Base-by-base conservation (phyloP, 176 grass and related monocot species). In the Oryza punctata region DNA sequence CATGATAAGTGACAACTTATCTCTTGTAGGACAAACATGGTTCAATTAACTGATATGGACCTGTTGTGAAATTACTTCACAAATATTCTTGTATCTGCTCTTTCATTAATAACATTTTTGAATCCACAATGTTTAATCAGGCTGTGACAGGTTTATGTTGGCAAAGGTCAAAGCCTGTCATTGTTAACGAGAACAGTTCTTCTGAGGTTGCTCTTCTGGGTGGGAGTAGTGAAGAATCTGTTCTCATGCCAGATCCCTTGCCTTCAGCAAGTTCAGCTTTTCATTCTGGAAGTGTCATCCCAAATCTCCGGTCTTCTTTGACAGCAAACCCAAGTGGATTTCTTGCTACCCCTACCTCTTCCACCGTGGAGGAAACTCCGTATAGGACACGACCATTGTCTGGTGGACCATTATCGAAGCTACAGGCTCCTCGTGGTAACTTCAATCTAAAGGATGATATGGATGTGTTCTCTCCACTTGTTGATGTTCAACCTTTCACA, bases 381-480 rank as follows among this genome's bases (percentile, higher is more conserved):
- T 87, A 92, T 73, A 88, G 75, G 82, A 33, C 70, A n/a, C 81
- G 87, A 23, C 47, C 77, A 21, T 71, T 89, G 57, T 76, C 94
- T 57, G 84, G 87, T 75, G 88, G 88, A 85, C 82, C 82, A 70
- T 83, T 93, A 78, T 82, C 70, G 44, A 96, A 89, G 83, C 64
- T 90, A 82, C 93, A 87, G 29, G 87, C 88, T 78, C 82, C 85
- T 82, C 85, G 69, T 81, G 85, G 87, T 84, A 91, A 75, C 82
- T 91, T 88, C 85, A 91, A 78, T 84, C 54, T 94, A 29, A 99
- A 96, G 86, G 93, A 99, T 90, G 96, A 99, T 78, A 99, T 99
- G 96, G 96, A 96, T 89, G 96, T 99, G 19, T 99, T 96, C 90
- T 99, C 96, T 85, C 96, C 96, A 21, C 89, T 99, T 77, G 93